phyloP scores from a whole-genome alignment of 139 green algal genomes.

The Micractinium sp. region DNA sequence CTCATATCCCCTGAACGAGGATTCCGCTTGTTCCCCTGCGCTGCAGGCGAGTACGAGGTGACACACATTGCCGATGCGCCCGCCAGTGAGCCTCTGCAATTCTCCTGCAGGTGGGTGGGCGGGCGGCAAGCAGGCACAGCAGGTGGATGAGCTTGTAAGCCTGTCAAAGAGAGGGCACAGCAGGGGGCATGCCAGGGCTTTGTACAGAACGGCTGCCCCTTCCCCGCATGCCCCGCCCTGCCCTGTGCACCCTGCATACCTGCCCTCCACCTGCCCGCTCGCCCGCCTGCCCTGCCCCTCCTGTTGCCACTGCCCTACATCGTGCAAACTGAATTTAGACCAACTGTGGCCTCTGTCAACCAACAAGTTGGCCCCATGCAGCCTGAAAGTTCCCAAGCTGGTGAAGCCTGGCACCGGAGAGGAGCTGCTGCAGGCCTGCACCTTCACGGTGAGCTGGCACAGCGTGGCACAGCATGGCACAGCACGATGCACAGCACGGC shows the following conservation, averaged over 20 bases:
- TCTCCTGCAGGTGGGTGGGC: not conserved
- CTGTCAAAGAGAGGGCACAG: not conserved
- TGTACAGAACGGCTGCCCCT: not conserved
- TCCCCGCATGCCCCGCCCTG: too few species aligned
- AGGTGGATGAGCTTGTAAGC: not conserved
- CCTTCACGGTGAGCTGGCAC: not conserved
- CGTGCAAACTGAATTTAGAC: not conserved
- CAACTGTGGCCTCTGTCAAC: not conserved
- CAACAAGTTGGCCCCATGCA: not conserved
- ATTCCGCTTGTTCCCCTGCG: too few species aligned
- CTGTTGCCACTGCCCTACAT: not conserved
- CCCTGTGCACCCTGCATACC: not conserved
- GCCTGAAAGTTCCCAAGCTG: not conserved
- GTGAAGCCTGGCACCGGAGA: not conserved
- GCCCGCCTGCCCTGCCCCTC: not conserved
- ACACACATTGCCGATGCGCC: not conserved
- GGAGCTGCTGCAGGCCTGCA: not conserved
- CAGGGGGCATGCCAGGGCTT: too few species aligned
- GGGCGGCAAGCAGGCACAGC: not conserved
- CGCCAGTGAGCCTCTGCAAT: conserved; percentile 10
- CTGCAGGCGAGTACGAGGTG: not conserved
- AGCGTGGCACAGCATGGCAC: not conserved
- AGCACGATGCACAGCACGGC: not conserved
- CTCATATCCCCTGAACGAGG: too few species aligned
- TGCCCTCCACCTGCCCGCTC: not conserved